Evolutionary conservation across 306 rosid genomes (phyloP).

Genomic region (Fragaria ananassa): DNA sequence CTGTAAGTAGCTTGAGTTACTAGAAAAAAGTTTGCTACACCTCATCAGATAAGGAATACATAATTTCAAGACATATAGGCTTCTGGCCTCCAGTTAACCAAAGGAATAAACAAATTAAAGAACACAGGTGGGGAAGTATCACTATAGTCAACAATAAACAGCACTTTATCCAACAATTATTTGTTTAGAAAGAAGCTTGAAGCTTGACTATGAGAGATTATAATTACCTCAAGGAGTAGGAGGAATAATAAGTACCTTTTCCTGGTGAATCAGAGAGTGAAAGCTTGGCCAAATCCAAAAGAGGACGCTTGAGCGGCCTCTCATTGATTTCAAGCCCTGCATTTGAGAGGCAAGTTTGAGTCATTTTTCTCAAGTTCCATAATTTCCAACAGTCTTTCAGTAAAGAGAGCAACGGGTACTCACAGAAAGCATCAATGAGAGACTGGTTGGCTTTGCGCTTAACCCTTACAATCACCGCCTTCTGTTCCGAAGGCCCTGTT

Average conservation of each 20-base stretch:
- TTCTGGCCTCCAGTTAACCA: too few relatives aligned
- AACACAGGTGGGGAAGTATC: not conserved
- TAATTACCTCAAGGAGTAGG: not conserved
- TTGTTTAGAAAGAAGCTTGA: not conserved
- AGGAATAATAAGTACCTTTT: constrained; percentile 37
- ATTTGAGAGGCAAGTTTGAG: not conserved
- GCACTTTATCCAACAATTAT: not conserved
- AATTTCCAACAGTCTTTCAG: too few relatives aligned
- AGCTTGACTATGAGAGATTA: not conserved
- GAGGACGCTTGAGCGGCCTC: constrained; percentile 73
- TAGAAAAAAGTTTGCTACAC: not conserved
- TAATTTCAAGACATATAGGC: not conserved
- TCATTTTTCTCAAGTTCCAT: not conserved
- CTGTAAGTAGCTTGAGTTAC: not conserved
- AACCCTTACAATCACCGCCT: constrained; percentile 81
- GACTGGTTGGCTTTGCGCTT: constrained; percentile 76
- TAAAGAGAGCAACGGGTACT: constrained; percentile 13
- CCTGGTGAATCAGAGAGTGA: constrained; percentile 49
- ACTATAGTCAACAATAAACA: not conserved
- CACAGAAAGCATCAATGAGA: constrained; percentile 77
- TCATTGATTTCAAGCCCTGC: constrained; percentile 87
- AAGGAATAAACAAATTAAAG: not conserved
- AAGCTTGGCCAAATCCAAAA: constrained; percentile 66
- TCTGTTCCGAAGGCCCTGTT: constrained; percentile 20
- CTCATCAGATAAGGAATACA: not conserved